Base-by-base conservation (phyloP, 2,329 filamentous ascomycete genomes). In the Grosmannia huntii region DNA sequence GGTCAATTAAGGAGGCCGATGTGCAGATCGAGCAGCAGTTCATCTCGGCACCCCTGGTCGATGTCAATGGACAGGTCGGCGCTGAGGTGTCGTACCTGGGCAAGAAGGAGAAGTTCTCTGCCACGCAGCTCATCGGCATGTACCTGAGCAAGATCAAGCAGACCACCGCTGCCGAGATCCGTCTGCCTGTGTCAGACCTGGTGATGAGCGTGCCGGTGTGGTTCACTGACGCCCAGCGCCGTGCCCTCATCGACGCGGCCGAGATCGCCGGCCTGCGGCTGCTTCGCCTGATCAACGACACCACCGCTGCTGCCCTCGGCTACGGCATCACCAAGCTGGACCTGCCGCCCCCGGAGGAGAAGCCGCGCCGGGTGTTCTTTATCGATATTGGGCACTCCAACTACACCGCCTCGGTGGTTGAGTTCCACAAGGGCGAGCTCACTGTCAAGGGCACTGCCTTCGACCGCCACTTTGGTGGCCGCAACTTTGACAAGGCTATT, bases 301-400 rank as follows among this genome's bases (percentile, higher is more conserved):
- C 90, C 65, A 97, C 94, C 56, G 94, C 94, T 61, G 90, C 91
- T 63, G 94, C 94, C 62, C 85, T 99, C 52, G 94, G 94, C 64
- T 99, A 90, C 73, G 94, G 94, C 71, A 97, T 99, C 77, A 96
- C 94, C 68, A 97, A 99, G 81, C 81, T 91, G 62, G 94, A 99
- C 72, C 84, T 99, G 38, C 94, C 91, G 59, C 77, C 78, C 31
- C 80, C 86, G 49, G 94, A 97, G 68, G 91, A 97, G 83, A 90
- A 90, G 78, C 91, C 94, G 61, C 85, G 88, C 69, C 84, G 92
- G 59, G 90, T 97, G 58, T 85, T 83, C 65, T 96, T 99, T 68
- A 76, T 99, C 74, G 94, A 99, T 73, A 88, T 99, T 65, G 94
- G 94, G 65, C 87, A 97, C 82, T 92, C 87, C 78, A 94, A 94